phyloP scores from a whole-genome alignment of 31 red algal species.

The Odonthalia washingtoniensis region DNA sequence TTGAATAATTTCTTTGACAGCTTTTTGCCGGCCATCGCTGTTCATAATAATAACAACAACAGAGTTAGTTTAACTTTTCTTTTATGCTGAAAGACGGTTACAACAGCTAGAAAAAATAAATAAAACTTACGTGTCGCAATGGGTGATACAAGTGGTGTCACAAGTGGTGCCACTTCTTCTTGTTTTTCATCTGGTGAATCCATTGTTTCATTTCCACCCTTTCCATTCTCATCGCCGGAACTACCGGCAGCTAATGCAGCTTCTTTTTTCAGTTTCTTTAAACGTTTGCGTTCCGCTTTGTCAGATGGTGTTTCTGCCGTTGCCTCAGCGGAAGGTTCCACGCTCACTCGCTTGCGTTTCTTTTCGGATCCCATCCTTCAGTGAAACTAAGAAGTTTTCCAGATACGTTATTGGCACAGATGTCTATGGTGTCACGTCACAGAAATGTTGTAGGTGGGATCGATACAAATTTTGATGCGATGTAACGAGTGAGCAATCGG shows the following conservation, averaged over 20 bases:
- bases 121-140: constrained; percentile 73
- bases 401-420: too few species aligned
- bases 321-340: neutral
- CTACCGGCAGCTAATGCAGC: too few species aligned
- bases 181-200: constrained; percentile 6
- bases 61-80: neutral
- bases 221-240: too few species aligned
- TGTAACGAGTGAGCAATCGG: too few species aligned
- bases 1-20: constrained; percentile 88
- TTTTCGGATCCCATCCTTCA: constrained; percentile 81
- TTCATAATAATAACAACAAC: constrained; percentile 4
- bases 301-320: constrained; percentile 36
- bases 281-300: constrained; percentile 50
- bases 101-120: neutral
- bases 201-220: constrained; percentile 31
- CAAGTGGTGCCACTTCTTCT: constrained; percentile 4
- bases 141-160: constrained; percentile 51
- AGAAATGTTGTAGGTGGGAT: too few species aligned
- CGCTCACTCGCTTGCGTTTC: constrained; percentile 55
- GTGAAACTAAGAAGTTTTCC: too few species aligned
- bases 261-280: constrained; percentile 50
- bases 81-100: neutral
- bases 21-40: constrained; percentile 87
- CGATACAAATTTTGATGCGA: too few species aligned
- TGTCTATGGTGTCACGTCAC: too few species aligned